phyloP scores from a whole-genome alignment of 129 eudicot genomes.

The Saposhnikovia divaricata region DNA sequence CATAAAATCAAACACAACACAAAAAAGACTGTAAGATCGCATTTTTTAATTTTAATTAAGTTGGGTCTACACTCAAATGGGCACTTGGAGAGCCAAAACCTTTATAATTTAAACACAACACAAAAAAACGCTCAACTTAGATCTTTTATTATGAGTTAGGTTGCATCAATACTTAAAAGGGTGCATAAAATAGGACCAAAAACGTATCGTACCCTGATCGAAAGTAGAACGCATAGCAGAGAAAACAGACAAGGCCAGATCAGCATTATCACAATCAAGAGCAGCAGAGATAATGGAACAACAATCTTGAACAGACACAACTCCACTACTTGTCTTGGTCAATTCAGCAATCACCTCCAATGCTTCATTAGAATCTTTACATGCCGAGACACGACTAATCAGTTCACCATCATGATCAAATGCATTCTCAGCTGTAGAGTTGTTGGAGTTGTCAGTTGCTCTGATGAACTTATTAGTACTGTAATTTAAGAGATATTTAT shows the following conservation, averaged over 20 bases:
- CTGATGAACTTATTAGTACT: not conserved
- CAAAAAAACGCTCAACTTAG: too few species aligned
- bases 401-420: conserved; percentile 26
- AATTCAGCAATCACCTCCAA: conserved; percentile 2
- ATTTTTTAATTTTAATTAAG: too few species aligned
- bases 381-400: conserved; percentile 31
- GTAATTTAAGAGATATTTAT: not conserved
- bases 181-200: not conserved
- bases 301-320: conserved; percentile 36
- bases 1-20: too few species aligned
- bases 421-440: not conserved
- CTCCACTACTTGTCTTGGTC: not conserved
- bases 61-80: too few species aligned
- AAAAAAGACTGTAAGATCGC: too few species aligned
- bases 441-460: conserved; percentile 6
- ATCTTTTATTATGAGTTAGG: too few species aligned
- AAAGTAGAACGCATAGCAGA: conserved; percentile 86
- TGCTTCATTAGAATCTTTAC: conserved; percentile 48
- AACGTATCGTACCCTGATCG: conserved; percentile 34
- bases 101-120: not conserved
- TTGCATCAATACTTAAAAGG: not conserved
- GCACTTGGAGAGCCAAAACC: too few species aligned
- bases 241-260: conserved; percentile 72
- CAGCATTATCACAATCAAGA: conserved; percentile 59
- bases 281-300: conserved; percentile 62